A percentile compares a stretch with the other conserved stretches of the same genome.
phyloP scores from a whole-genome alignment of 164 flowering plant genomes.

The Chloranthus sessilifolius region DNA sequence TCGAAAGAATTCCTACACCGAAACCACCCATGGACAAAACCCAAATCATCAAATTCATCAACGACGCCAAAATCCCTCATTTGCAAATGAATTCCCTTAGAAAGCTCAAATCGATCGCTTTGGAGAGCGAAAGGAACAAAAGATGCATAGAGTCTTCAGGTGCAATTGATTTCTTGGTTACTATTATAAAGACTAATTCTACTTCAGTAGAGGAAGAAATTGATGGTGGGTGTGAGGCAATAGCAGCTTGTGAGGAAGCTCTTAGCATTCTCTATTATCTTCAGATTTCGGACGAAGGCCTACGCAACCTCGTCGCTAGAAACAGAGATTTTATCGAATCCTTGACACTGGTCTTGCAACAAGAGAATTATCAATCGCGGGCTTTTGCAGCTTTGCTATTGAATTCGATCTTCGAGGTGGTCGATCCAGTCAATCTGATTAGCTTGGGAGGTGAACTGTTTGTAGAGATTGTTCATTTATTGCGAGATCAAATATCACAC shows the following conservation, averaged over 20 bases:
- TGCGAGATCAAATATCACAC: conserved; percentile 43
- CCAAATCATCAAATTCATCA: conserved; percentile 30
- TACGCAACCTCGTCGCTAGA: conserved; percentile 26
- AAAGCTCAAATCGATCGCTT: conserved; percentile 29
- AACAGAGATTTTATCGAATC: conserved; percentile 28
- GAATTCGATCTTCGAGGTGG: conserved; percentile 31
- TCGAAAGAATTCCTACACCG: conserved; percentile 63
- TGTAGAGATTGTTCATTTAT: conserved; percentile 19
- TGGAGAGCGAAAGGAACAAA: conserved; percentile 28
- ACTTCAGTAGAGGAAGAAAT: background rate
- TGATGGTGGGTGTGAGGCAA: background rate
- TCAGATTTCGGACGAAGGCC: conserved; percentile 22
- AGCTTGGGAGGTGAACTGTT: conserved; percentile 25
- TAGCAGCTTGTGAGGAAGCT: conserved; percentile 31
- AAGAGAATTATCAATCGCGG: conserved; percentile 36
- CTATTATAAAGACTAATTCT: conserved; percentile 19
- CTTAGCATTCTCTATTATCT: conserved; percentile 34
- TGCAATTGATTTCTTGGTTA: conserved; percentile 38
- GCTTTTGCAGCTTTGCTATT: conserved; percentile 34
- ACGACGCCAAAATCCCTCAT: conserved; percentile 26
- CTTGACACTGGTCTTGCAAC: conserved; percentile 27
- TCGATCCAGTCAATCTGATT: conserved; percentile 43
- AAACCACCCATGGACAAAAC: conserved; percentile 35
- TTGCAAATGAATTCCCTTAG: conserved; percentile 28
- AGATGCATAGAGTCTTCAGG: conserved; percentile 37